Evolutionary conservation across 75 land plant genomes (phyloP), one percentile per base, ranked within the genome.

Genomic region (Cunninghamia lanceolata): DNA sequence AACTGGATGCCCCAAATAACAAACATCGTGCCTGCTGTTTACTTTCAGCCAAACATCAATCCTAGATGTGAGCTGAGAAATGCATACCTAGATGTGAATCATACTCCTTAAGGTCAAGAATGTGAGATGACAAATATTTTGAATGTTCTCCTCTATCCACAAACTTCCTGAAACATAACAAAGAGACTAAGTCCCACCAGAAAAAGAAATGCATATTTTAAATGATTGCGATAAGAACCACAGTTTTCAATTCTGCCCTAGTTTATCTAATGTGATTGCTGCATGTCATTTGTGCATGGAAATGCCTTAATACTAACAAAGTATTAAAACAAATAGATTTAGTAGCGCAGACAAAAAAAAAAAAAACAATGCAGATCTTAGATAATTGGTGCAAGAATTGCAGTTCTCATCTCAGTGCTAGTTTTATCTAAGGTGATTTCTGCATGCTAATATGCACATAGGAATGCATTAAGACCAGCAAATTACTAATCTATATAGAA

Each of bases 131-230:
- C 53, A 40, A 88, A 73, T 89, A 90, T 82, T 89, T 77, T n/a
- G 85, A 46, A 46, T 87, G 30, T 32, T 95, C 94, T 52, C 87
- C 39, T 86, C 91, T 91, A 34, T 94, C 97, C 35, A 71, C 17
- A 85, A 88, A 89, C 74, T 92, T 94, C 87, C 97, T 95, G 94
- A 88, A 89, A 86, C 19, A 79, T 25, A 21, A 80, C 46, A 53
- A 30, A 25, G 34, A 79, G 83, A 79, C 13, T 46, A 30, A 16
- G 14, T 43, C 50, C 39, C 50, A 28, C 46, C 79, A 86, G 30
- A 71, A 50, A 80, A 21, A 34, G 10, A 78, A 86, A 80, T 17
- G 30, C 30, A 79, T 10, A 63, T 63, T 63, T 63, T 28, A 63
- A 63, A 63, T 63, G 8, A 53, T 15, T 53, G 54, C 3, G 28